Conservation (phyloP, 305 asterid genomes). For the Fraxinus greggii region DNA sequence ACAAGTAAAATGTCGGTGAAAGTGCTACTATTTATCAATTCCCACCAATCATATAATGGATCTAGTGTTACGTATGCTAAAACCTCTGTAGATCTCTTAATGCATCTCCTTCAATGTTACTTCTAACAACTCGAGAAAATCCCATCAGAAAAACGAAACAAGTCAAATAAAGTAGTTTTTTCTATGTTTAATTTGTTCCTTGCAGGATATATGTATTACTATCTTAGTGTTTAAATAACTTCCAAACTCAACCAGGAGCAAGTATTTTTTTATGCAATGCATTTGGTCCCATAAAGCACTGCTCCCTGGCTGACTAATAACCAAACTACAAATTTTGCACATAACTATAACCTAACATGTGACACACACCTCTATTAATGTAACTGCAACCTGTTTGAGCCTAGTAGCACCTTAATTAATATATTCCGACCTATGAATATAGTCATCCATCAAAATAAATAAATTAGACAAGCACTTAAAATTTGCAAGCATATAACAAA, state of each 20-base stretch:
- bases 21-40: background rate
- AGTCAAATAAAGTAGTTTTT: background rate
- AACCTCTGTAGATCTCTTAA: background rate
- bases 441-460: constrained; percentile 11
- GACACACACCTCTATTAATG: constrained; percentile 7
- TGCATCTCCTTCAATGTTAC: background rate
- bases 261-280: constrained; percentile 6
- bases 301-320: constrained; percentile 9
- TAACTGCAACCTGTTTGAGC: background rate
- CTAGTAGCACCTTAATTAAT: background rate
- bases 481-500: constrained; percentile 12
- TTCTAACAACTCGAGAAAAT: background rate
- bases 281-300: constrained; percentile 9
- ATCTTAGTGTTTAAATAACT: background rate
- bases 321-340: constrained; percentile 3
- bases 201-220: background rate
- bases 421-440: constrained; percentile 6
- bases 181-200: background rate
- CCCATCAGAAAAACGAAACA: background rate
- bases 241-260: background rate
- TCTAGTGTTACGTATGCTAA: background rate
- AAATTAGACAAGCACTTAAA: background rate
- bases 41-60: background rate
- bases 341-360: background rate
- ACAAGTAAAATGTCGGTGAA: background rate